A percentile compares a stretch with the other conserved stretches of the same genome.
phyloP scores from a whole-genome alignment of 768 basidiomycete species.

The Suillus brevipes region DNA sequence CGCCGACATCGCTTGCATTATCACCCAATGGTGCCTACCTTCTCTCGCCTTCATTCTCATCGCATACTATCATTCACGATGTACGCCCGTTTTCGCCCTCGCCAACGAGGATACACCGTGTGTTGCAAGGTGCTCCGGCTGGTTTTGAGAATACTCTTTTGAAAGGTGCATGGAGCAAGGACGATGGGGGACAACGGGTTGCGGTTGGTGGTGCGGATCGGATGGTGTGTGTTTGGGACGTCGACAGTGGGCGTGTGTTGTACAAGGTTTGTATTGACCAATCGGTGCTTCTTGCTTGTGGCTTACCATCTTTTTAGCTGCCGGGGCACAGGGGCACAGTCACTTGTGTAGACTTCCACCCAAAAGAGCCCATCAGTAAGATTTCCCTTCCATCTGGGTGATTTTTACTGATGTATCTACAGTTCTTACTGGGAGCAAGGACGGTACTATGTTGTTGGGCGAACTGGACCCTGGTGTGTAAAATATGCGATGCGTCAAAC shows the following conservation, averaged over 20 bases:
- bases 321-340: slow-evolving; percentile 98
- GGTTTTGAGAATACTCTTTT: slow-evolving; percentile 90
- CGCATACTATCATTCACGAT: slow-evolving; percentile 87
- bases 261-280: slow-evolving; percentile 62
- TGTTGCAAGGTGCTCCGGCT: slow-evolving; percentile 81
- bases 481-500: background rate
- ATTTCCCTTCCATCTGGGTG: slow-evolving; percentile 12
- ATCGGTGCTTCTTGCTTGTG: background rate
- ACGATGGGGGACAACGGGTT: slow-evolving; percentile 77
- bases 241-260: slow-evolving; percentile 69
- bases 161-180: slow-evolving; percentile 85
- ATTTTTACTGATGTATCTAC: slow-evolving; percentile 6
- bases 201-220: slow-evolving; percentile 91
- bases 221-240: slow-evolving; percentile 86
- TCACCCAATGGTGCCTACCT: slow-evolving; percentile 88
- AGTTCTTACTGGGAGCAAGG: slow-evolving; percentile 94
- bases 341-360: slow-evolving; percentile 94
- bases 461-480: slow-evolving; percentile 63
- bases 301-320: slow-evolving; percentile 45
- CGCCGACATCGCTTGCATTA: slow-evolving; percentile 88
- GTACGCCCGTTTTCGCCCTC: slow-evolving; percentile 91
- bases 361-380: slow-evolving; percentile 92
- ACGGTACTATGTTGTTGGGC: slow-evolving; percentile 88
- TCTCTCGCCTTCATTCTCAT: slow-evolving; percentile 89
- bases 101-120: slow-evolving; percentile 77